Evolutionary conservation across 2,329 filamentous ascomycete species (phyloP).

Genomic region (Ophiobolus disseminans): DNA sequence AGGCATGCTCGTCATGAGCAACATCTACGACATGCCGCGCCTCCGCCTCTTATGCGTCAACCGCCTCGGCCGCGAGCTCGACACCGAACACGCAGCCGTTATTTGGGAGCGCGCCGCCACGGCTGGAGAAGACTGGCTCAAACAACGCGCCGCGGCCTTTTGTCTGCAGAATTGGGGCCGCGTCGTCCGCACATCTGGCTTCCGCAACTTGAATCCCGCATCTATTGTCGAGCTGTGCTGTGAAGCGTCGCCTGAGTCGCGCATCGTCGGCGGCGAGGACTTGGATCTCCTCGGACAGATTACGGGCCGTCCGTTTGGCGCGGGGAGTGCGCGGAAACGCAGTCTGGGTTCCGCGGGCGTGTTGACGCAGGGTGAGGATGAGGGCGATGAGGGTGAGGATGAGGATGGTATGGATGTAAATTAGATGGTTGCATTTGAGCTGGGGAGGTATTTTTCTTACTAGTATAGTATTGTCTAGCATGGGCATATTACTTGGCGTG

Average conservation of each 20-base stretch:
- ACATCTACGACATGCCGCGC: constrained; percentile 96
- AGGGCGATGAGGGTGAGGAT: constrained; percentile 52
- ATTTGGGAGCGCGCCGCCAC: constrained; percentile 94
- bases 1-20: constrained; percentile 94
- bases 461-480: background rate
- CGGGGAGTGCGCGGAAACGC: constrained; percentile 51
- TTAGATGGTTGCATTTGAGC: constrained; percentile 11
- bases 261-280: constrained; percentile 87
- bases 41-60: constrained; percentile 91
- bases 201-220: constrained; percentile 77
- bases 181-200: constrained; percentile 87
- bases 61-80: constrained; percentile 85
- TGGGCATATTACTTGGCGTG: constrained; percentile 25
- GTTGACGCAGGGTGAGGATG: constrained; percentile 51
- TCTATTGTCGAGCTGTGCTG: constrained; percentile 91
- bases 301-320: constrained; percentile 47
- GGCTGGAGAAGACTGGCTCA: constrained; percentile 92
- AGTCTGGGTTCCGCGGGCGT: constrained; percentile 49
- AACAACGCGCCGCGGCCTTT: constrained; percentile 84
- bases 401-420: constrained; percentile 54
- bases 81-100: constrained; percentile 92
- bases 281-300: constrained; percentile 67
- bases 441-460: background rate
- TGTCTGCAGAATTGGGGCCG: constrained; percentile 95
- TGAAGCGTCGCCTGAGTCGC: constrained; percentile 91